Evolutionary conservation across 2,329 filamentous ascomycete genomes (phyloP), one percentile per base, ranked within the genome.

Genomic region (Hymenoscyphus repandus): DNA sequence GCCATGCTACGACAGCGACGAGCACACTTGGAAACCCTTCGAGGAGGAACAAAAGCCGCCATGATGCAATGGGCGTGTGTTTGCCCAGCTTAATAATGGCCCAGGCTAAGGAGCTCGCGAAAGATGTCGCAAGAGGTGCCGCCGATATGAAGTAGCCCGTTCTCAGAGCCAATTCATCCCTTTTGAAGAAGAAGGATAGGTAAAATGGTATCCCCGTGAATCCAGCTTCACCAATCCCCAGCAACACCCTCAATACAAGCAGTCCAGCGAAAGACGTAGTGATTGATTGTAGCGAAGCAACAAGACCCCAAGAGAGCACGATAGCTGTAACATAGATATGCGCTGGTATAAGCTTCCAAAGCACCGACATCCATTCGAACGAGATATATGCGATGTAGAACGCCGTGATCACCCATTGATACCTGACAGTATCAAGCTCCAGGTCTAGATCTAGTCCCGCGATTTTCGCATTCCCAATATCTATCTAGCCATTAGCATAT

Each of bases 121-220:
- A 91, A 1, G 83, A 85, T 38, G 88, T 93, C 1, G 90, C 89
- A 3, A 95, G 75, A 1, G 80, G 80, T 1, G 90, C 90, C 57
- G 93, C 91, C 60, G 88, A 90, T 48, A 96, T 84, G 69, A 96
- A 95, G 1, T 95, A 77, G 18, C 90, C 91, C 0, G 88, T 93
- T 34, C 91, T 76, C 54, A 93, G 85, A 0, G 91, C 92, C 32
- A 96, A 73, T 67, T 97, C 92, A 40, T 79, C 71, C 33, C 79
- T 68, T 60, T 74, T 78, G 66, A 79, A 85, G 66, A 85, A 85
- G 67, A 83, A 83, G 13, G 79, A 82, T 31, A 85, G 68, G 58
- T 83, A 85, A 52, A 81, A 79, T 0, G 82, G 82, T 34, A 85
- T 75, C 2, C 81, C 80, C 0, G 78, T 76, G 56, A 86, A 86